A percentile compares a stretch with the other conserved stretches of the same genome.
Evolutionary conservation across 2,329 filamentous ascomycete genomes (phyloP).

Genomic region (Cladophialophora psammophila): DNA sequence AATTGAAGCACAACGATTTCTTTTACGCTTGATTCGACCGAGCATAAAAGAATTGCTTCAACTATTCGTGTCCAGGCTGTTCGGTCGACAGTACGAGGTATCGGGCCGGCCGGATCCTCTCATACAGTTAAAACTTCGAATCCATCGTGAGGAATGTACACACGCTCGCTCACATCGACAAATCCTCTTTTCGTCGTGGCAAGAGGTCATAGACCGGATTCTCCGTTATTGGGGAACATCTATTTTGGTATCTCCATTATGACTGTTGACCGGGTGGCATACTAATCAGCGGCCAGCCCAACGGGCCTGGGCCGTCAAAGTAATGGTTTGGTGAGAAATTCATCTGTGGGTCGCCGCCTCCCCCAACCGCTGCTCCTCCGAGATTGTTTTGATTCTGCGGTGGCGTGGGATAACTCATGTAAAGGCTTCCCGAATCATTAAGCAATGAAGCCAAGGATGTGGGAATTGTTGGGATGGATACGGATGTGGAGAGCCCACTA

Average conservation of each 20-base stretch:
- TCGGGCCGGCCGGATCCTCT: not conserved
- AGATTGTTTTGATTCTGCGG: conserved; percentile 26
- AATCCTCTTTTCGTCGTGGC: not conserved
- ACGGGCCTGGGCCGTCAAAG: conserved; percentile 28
- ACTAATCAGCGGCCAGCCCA: conserved; percentile 32
- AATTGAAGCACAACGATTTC: not conserved
- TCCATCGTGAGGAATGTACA: not conserved
- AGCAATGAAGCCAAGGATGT: conserved; percentile 38
- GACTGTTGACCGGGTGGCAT: conserved; percentile 30
- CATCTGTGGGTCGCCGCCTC: conserved; percentile 29
- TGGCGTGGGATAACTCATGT: conserved; percentile 32
- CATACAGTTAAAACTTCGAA: not conserved
- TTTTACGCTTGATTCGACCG: not conserved
- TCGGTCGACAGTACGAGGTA: not conserved
- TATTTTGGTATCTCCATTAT: conserved; percentile 4
- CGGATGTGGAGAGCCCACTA: conserved; percentile 18
- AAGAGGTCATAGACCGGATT: not conserved
- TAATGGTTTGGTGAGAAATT: conserved; percentile 32
- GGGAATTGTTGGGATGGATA: conserved; percentile 23
- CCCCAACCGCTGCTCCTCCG: not conserved
- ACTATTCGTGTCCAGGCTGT: not conserved
- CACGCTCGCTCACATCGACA: not conserved
- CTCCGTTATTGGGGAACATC: not conserved
- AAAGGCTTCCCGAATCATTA: conserved; percentile 30
- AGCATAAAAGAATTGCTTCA: not conserved